Base-by-base conservation (phyloP, 805 yeast species). In the Candida ovalis region DNA sequence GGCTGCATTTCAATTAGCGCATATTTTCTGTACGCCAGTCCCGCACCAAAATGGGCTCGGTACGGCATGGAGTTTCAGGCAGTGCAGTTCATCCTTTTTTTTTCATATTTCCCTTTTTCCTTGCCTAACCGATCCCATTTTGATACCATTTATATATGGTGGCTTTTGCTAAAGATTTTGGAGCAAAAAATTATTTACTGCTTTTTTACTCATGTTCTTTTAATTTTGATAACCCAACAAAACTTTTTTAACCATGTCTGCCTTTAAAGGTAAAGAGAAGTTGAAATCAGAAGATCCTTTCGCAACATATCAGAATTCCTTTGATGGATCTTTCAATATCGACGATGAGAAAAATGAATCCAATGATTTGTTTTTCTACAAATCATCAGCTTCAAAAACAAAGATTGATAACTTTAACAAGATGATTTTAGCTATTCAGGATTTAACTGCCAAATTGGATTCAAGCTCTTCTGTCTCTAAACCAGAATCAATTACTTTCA, bases 311-410 rank as follows among this genome's bases (percentile, higher is more conserved):
- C 30, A 39, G 23, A 7, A 30, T 30, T 30, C 35, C 5, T 30
- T 30, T 17, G 15, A 39, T 24, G 42, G 32, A 30, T 44, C 43
- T n/a, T 28, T 39, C 17, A 40, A 39, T 18, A 44, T 44, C 13
- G 21, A 27, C 7, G 24, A 21, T 22, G 32, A 32, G 7, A 22
- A 17, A 19, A 12, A 23, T 3, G 15, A 19, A n/a, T 8, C 23
- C 13, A 39, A 32, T 17, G 43, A 40, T 30, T 24, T 44, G 6
- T 44, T 44, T 24, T 44, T 28, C 17, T 44, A 44, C 28, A 44
- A 40, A 5, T 17, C 43, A 4, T 44, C 43, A 7, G 30, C 9
- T 2, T 18, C 40, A 3, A 30, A 24, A 8, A 17, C 32, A 2
- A 44, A 39, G 21, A 45, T 45, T 25, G 27, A 24, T 15, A 35